These are phyloP conservation scores for Odontarrhena argentea DNA, from an alignment of 345 rosid species.

Conservation along the genomic window DNA sequence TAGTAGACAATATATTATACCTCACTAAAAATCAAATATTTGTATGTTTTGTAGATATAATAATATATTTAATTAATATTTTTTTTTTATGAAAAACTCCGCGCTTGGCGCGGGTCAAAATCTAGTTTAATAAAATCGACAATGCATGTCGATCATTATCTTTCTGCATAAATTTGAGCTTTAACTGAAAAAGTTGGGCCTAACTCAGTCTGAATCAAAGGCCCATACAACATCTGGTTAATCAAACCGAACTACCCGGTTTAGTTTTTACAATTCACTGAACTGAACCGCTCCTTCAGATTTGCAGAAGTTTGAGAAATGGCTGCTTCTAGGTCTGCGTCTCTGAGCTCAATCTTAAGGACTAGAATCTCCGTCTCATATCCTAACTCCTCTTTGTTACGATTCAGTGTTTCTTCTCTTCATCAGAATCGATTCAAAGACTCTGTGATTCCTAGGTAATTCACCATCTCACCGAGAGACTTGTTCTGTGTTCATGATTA, in stretches of 20 bases:
- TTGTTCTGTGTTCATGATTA: too few species aligned
- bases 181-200: too few species aligned
- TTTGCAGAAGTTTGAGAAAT: conserved; percentile 28
- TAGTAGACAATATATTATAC: too few species aligned
- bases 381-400: conserved; percentile 31
- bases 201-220: too few species aligned
- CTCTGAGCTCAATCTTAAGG: conserved; percentile 44
- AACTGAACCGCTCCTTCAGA: not conserved
- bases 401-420: conserved; percentile 37
- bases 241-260: not conserved
- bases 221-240: not conserved
- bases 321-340: conserved; percentile 48
- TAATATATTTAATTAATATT: too few species aligned
- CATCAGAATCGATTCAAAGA: conserved; percentile 41
- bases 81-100: too few species aligned
- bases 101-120: too few species aligned
- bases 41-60: too few species aligned
- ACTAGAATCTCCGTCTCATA: conserved; percentile 39
- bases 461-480: too few species aligned
- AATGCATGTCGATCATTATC: not conserved
- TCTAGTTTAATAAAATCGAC: conserved; percentile 5
- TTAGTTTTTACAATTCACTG: not conserved
- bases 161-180: too few species aligned
- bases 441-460: conserved; percentile 42
- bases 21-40: too few species aligned